phyloP scores from a whole-genome alignment of 768 basidiomycete genomes.

The Amanita subjunquillea region DNA sequence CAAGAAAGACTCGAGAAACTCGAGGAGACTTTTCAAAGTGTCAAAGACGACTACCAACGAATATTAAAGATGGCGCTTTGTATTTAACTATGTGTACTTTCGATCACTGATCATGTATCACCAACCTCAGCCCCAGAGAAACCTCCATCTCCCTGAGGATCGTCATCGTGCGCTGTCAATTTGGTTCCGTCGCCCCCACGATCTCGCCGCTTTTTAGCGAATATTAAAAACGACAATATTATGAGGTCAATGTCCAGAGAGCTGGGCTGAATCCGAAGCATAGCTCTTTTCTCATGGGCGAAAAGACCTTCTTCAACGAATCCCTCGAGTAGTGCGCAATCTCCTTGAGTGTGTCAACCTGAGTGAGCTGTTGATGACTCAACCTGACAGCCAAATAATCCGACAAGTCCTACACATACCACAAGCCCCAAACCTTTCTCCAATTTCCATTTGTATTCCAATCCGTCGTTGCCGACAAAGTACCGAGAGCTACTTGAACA shows the following conservation, averaged over 20 bases:
- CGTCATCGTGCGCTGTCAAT: conserved; percentile 21
- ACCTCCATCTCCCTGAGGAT: conserved; percentile 28
- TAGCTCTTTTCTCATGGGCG: conserved; percentile 34
- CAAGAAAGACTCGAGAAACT: conserved; percentile 82
- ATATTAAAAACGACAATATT: conserved; percentile 42
- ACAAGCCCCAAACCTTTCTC: conserved; percentile 27
- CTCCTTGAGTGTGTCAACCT: conserved; percentile 25
- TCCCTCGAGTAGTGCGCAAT: conserved; percentile 28
- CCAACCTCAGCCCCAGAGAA: conserved; percentile 17
- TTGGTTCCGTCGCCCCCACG: conserved; percentile 20
- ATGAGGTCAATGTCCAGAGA: conserved; percentile 41
- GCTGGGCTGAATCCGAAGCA: conserved; percentile 36
- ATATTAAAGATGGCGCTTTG: conserved; percentile 33
- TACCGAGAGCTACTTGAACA: conserved; percentile 28
- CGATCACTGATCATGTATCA: conserved; percentile 10
- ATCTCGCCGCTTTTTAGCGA: conserved; percentile 44
- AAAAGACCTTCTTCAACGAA: conserved; percentile 34
- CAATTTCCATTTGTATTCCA: conserved; percentile 40
- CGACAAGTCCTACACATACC: conserved; percentile 19
- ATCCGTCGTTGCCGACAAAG: conserved; percentile 38
- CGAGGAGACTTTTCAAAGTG: conserved; percentile 86
- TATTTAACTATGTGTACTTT: neutral
- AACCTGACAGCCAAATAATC: neutral
- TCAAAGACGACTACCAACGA: conserved; percentile 76
- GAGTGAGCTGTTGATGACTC: conserved; percentile 24